phyloP scores from a whole-genome alignment of 768 basidiomycete species.

The Brasilioporus rufonigricans region DNA sequence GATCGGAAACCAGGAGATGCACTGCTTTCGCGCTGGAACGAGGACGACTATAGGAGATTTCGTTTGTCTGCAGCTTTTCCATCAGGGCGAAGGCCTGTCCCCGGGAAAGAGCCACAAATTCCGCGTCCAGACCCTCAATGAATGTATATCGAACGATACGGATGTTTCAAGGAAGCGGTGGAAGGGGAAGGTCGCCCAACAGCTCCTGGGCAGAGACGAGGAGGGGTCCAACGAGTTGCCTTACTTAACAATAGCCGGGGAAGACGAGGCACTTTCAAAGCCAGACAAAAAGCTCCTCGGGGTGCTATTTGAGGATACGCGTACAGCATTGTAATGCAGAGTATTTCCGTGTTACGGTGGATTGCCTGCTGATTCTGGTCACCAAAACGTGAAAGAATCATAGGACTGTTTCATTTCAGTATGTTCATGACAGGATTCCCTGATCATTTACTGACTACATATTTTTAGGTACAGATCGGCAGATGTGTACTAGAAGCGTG shows the following conservation, averaged over 20 bases:
- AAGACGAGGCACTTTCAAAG: slow-evolving; percentile 1
- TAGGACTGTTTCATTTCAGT: not conserved
- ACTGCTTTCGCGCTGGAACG: slow-evolving; percentile 13
- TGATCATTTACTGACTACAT: too few species aligned
- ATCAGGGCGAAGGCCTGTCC: not conserved
- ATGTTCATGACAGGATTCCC: too few species aligned
- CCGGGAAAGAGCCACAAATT: not conserved
- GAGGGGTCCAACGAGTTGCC: not conserved
- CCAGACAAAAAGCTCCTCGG: slow-evolving; percentile 4
- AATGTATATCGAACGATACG: slow-evolving; percentile 23
- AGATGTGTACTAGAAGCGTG: too few species aligned
- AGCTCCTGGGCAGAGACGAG: slow-evolving; percentile 7
- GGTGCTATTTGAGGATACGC: not conserved
- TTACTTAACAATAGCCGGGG: not conserved
- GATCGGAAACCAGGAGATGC: slow-evolving; percentile 6
- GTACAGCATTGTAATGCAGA: not conserved
- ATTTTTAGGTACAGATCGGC: too few species aligned
- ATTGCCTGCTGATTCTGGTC: not conserved
- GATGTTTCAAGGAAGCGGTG: slow-evolving; percentile 20
- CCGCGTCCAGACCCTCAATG: slow-evolving; percentile 10
- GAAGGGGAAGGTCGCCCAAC: slow-evolving; percentile 14
- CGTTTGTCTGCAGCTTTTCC: slow-evolving; percentile 20
- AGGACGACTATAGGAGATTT: slow-evolving; percentile 21
- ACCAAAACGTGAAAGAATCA: not conserved
- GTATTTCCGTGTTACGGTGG: not conserved